Conservation (phyloP, 129 eudicot genomes). For the Centella asiatica region DNA sequence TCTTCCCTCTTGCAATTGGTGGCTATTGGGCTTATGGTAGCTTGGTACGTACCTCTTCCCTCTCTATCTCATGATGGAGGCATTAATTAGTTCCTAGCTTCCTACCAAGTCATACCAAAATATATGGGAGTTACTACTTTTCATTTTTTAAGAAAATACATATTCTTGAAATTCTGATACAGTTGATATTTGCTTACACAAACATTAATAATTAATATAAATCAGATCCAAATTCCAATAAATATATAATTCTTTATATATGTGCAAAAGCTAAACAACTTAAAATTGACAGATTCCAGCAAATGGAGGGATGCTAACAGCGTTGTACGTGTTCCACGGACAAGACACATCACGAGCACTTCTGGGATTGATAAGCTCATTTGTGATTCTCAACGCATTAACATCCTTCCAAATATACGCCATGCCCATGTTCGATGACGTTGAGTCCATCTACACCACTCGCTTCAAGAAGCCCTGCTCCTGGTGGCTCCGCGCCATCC, state of each 20-base stretch:
- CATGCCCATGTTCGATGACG: slow-evolving; percentile 44
- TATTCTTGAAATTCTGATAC: too few species aligned
- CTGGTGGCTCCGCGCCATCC: slow-evolving; percentile 42
- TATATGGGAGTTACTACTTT: background rate
- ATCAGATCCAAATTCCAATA: too few species aligned
- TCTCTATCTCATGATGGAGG: background rate
- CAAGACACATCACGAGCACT: slow-evolving; percentile 27
- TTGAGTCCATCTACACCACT: slow-evolving; percentile 32
- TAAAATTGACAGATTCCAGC: slow-evolving; percentile 34
- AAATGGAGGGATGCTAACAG: slow-evolving; percentile 40
- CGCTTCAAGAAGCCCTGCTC: slow-evolving; percentile 37
- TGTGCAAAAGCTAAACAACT: too few species aligned
- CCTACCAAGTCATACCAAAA: too few species aligned
- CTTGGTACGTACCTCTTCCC: slow-evolving; percentile 19
- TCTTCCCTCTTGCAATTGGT: slow-evolving; percentile 53
- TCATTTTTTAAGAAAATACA: too few species aligned
- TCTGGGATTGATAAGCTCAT: slow-evolving; percentile 26
- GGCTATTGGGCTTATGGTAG: slow-evolving; percentile 67
- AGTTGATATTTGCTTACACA: too few species aligned
- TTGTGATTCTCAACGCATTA: slow-evolving; percentile 36
- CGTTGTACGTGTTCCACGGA: slow-evolving; percentile 32
- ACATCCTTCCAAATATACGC: slow-evolving; percentile 54
- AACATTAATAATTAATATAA: too few species aligned
- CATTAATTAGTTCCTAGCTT: too few species aligned
- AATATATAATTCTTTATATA: background rate